Percentiles rank a stretch among this genome's conserved stretches.
These are phyloP conservation scores for Inga oerstediana DNA, from an alignment of 306 rosid species.

Conservation along the genomic window DNA sequence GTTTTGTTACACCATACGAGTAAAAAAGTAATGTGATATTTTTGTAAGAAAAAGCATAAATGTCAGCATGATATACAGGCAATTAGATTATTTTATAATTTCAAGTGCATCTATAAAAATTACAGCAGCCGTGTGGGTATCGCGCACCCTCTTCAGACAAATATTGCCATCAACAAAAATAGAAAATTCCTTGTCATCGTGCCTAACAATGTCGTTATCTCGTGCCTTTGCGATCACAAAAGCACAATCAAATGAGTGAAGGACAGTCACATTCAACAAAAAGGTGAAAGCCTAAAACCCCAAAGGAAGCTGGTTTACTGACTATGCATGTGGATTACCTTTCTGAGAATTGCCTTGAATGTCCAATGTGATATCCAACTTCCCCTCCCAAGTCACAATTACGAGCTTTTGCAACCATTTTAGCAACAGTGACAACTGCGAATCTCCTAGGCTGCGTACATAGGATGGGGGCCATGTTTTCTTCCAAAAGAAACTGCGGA, in stretches of 20 bases:
- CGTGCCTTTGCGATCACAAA: constrained; percentile 5
- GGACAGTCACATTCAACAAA: constrained; percentile 1
- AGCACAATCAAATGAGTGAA: constrained; percentile 13
- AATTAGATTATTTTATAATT: neutral
- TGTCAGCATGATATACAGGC: constrained; percentile 1
- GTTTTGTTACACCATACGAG: neutral
- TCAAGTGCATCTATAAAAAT: neutral
- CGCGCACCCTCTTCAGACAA: neutral
- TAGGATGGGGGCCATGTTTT: constrained; percentile 69
- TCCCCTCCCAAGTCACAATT: constrained; percentile 74
- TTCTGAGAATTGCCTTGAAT: constrained; percentile 59
- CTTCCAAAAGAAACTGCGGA: constrained; percentile 90
- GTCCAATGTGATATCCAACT: constrained; percentile 95
- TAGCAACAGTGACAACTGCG: constrained; percentile 86
- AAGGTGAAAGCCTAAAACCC: neutral
- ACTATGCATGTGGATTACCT: constrained; percentile 45
- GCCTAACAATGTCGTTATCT: neutral
- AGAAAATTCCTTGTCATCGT: neutral
- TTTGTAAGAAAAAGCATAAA: neutral
- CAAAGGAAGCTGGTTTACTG: neutral
- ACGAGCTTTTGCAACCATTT: constrained; percentile 85
- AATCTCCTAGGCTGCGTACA: constrained; percentile 95
- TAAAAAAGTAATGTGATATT: neutral
- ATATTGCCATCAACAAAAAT: neutral
- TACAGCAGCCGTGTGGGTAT: neutral